These are phyloP conservation scores for Ilex aquifolium DNA, from an alignment of 257 asterid genomes.

Conservation along the genomic window DNA sequence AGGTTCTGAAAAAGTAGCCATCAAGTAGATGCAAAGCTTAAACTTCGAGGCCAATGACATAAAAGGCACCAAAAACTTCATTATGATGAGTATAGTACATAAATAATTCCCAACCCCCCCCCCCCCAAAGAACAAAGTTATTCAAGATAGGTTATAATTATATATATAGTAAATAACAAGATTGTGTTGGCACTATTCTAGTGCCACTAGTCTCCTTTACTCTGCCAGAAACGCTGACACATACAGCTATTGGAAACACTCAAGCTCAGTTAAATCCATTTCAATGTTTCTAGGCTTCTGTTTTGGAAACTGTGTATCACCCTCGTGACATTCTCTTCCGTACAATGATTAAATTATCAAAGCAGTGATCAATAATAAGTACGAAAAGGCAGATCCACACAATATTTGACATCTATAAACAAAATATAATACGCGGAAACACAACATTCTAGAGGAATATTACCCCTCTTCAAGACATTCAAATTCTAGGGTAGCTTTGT, in stretches of 20 bases:
- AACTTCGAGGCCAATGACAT: too few relatives aligned
- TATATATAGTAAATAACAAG: too few relatives aligned
- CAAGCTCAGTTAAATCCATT: too few relatives aligned
- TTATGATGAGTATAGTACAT: too few relatives aligned
- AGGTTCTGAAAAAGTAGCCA: too few relatives aligned
- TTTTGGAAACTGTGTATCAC: background rate
- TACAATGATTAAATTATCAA: background rate
- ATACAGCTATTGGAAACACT: too few relatives aligned
- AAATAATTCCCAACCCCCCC: too few relatives aligned
- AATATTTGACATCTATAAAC: slow-evolving; percentile 14
- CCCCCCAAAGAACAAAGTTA: background rate
- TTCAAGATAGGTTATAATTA: background rate
- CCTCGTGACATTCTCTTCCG: background rate
- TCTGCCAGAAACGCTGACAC: too few relatives aligned
- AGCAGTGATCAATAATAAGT: background rate
- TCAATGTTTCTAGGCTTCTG: too few relatives aligned
- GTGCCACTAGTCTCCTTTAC: background rate
- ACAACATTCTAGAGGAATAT: slow-evolving; percentile 10
- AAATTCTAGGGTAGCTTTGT: slow-evolving; percentile 92
- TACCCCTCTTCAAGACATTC: slow-evolving; percentile 99
- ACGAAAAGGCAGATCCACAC: background rate
- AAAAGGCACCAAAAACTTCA: too few relatives aligned
- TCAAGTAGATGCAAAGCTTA: too few relatives aligned
- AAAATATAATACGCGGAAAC: background rate
- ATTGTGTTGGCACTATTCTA: too few relatives aligned